phyloP scores from a whole-genome alignment of 2,329 filamentous ascomycete species.

The Samsoniella hepiali region DNA sequence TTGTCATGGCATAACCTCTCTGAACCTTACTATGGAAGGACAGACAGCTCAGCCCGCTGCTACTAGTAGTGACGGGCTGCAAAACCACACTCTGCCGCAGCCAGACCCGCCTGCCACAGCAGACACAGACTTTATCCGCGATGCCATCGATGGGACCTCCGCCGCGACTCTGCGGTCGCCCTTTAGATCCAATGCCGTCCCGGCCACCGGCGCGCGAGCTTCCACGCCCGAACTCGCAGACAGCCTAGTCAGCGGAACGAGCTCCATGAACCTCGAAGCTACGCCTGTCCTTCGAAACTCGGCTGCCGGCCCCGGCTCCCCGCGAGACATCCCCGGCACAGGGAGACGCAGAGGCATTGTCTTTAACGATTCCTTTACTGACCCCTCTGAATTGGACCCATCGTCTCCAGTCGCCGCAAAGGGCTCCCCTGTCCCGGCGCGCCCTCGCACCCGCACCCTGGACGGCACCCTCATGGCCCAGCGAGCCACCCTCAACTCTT shows the following conservation, averaged over 20 bases:
- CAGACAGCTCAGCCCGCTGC: constrained; percentile 14
- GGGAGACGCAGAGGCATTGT: constrained; percentile 56
- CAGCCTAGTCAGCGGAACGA: neutral
- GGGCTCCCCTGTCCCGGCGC: constrained; percentile 35
- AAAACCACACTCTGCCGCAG: neutral
- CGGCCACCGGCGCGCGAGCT: neutral
- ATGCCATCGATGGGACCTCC: constrained; percentile 4
- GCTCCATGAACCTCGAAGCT: constrained; percentile 9
- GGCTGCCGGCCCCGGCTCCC: constrained; percentile 32
- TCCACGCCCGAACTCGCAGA: constrained; percentile 13
- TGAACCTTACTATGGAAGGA: constrained; percentile 13
- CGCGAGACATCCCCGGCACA: constrained; percentile 34
- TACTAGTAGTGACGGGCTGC: neutral
- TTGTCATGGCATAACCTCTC: constrained; percentile 15
- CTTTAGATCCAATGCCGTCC: constrained; percentile 10
- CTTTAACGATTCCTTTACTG: constrained; percentile 55
- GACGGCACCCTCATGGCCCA: constrained; percentile 53
- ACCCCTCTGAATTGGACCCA: constrained; percentile 48
- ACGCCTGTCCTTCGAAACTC: constrained; percentile 19
- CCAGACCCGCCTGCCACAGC: neutral
- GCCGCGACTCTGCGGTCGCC: neutral
- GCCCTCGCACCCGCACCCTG: constrained; percentile 57
- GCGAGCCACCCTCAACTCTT: constrained; percentile 34
- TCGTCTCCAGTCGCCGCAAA: constrained; percentile 32
- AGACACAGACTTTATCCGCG: constrained; percentile 3